Conservation (phyloP, 2,329 filamentous ascomycete genomes). For the Microsporum audouinii region DNA sequence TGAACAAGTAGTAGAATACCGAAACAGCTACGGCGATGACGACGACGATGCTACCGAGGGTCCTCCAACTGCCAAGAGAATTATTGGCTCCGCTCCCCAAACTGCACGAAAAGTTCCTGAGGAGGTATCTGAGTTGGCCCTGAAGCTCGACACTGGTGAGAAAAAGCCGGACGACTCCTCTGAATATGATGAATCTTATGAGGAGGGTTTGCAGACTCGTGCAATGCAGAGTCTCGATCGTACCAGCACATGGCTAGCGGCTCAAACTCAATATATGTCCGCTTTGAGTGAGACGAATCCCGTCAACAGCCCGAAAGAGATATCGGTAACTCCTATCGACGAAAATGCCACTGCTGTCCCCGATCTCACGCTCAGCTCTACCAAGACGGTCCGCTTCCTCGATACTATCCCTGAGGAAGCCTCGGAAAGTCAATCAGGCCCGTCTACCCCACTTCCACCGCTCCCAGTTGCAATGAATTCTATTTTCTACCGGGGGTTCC, state of each 20-base stretch:
- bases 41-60: slow-evolving; percentile 25
- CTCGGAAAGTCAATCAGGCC: slow-evolving; percentile 20
- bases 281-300: slow-evolving; percentile 50
- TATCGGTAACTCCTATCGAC: slow-evolving; percentile 6
- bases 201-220: slow-evolving; percentile 57
- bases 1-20: slow-evolving; percentile 57
- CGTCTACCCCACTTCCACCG: slow-evolving; percentile 14
- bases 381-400: slow-evolving; percentile 24
- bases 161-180: slow-evolving; percentile 25
- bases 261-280: slow-evolving; percentile 54
- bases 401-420: slow-evolving; percentile 31
- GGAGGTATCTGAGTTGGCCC: slow-evolving; percentile 24
- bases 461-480: slow-evolving; percentile 52
- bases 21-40: slow-evolving; percentile 28
- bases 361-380: slow-evolving; percentile 9
- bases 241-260: slow-evolving; percentile 74
- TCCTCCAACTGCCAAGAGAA: slow-evolving; percentile 29
- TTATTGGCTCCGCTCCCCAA: slow-evolving; percentile 48
- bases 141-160: slow-evolving; percentile 18
- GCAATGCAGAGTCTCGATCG: slow-evolving; percentile 68
- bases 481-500: slow-evolving; percentile 81
- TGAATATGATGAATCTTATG: slow-evolving; percentile 66
- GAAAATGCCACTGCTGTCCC: neutral
- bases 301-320: slow-evolving; percentile 25
- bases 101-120: slow-evolving; percentile 49